Base-by-base conservation (phyloP, 2,329 filamentous ascomycete species). In the Onygenales sp. region DNA sequence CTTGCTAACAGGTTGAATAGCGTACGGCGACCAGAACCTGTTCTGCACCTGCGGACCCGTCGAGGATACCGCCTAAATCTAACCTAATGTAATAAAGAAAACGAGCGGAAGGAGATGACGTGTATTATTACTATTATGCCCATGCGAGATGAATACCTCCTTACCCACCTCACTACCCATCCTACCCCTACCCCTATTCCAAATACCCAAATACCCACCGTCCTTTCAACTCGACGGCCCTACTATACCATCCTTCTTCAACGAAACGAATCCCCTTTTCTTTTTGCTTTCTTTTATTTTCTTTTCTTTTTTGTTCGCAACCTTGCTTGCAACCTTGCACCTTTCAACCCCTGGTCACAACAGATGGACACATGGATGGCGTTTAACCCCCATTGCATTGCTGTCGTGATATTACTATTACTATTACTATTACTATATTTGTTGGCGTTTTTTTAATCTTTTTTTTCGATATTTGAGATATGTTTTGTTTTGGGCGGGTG, bases 11-110 rank as follows among this genome's bases (percentile, higher is more conserved):
- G 10, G 13, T 44, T 17, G 17, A 17, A 34, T 61, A 92, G 88
- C 88, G 10, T 95, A 88, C 64, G 91, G 91, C 55, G 91, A 96
- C 66, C 81, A 85, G 64, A 95, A 96, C 74, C 81, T 96, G 56
- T 95, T 95, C 79, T 96, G 91, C 77, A 94, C 89, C 8, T 96
- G 91, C 69, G 86, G 88, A 40, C 89, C 91, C 0, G 87, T 95
- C 6, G 87, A 89, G 70, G 72, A 76, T 42, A 66, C 67, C 39
- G 72, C 72, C 48, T 70, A 66, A 63, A 53, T 27, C 21, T 27
- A 27, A 27, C 21, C 21, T 62, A 27, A 42, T 10, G 34, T 21
- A n/a, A 10, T 34, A 11, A 4, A 27, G 3, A 39, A 17, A 2
- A 6, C 10, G 17, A 39, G 14, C 13, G 14, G 10, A 5, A 27